Evolutionary conservation across 2,329 filamentous ascomycete species (phyloP).

Genomic region (Ambrosiella beaveri): DNA sequence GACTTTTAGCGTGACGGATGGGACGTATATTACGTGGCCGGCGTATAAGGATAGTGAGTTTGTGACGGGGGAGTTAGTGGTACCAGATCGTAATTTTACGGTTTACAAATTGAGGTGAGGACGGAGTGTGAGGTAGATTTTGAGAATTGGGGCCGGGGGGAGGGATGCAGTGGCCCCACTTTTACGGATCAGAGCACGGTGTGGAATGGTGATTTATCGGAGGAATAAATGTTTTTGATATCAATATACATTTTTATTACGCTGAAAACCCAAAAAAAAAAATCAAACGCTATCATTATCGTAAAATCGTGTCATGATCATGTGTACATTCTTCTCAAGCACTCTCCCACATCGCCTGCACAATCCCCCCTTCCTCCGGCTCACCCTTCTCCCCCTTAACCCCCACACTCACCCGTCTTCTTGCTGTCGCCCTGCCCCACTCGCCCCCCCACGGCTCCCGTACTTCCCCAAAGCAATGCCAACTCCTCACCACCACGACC

Average conservation of each 20-base stretch:
- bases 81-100: constrained; percentile 3
- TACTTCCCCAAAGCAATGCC: constrained; percentile 9
- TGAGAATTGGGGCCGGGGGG: not conserved
- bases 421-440: constrained; percentile 6
- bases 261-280: too few relatives aligned
- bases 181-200: too few relatives aligned
- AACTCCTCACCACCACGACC: not conserved
- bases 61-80: constrained; percentile 7
- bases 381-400: not conserved
- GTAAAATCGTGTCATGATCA: not conserved
- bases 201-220: too few relatives aligned
- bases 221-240: too few relatives aligned
- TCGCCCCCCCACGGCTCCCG: constrained; percentile 1
- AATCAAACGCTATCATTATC: not conserved
- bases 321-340: not conserved
- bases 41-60: constrained; percentile 37
- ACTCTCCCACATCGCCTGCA: constrained; percentile 5
- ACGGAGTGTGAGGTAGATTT: not conserved
- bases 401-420: not conserved
- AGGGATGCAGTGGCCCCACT: too few relatives aligned
- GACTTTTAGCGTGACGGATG: constrained; percentile 32
- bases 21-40: constrained; percentile 32
- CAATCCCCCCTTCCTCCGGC: not conserved
- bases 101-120: not conserved
- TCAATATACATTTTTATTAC: too few relatives aligned